Evolutionary conservation across 441 rosid species (phyloP), one percentile per base, ranked within the genome.

Genomic region (Syzygium malaccense): DNA sequence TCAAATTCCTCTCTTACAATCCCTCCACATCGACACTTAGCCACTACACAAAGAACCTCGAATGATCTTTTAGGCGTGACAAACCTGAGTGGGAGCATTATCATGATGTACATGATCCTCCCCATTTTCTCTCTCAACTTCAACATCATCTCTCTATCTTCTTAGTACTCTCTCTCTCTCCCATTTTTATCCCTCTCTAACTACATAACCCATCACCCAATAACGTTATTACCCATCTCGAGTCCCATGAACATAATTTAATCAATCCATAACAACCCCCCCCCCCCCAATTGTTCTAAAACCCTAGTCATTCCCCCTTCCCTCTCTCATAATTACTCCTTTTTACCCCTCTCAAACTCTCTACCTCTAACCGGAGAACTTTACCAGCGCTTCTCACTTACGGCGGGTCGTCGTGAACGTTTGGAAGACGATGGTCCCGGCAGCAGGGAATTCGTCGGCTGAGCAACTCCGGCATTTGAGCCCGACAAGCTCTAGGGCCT

Each of bases 41-140:
- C 94, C 92, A 95, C 93, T 89, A 91, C 92, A 88, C 85, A 87
- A 45, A 85, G 83, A 88, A 89, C 78, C 92, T 93, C 93, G 92
- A 92, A 93, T 95, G 92, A 92, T 45, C 51, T 75, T 91, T 91
- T 92, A 94, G 98, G 98, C 97, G 96, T 95, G 99, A 93, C 94
- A 93, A 54, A 87, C 94, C 93, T 91, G 91, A 96, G 98, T 97
- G 99, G 99, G 96, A 91, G 96, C 98, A 95, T 93, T 89, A 97
- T 97, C 97, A 96, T 95, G 71, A 91, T 92, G 25, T 75, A 41
- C 83, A 75, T 41, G 64, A 88, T 37, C 85, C 90, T 89, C 85
- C 85, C 57, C 83, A 41, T 75, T 75, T 86, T 85, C 83, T 75
- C 83, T 85, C 79, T 23, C 25, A 87, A 90, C 87, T 88, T 88